Percentiles rank a stretch among this genome's conserved stretches.
phyloP scores from a whole-genome alignment of 1,139 yeast genomes.

The Wickerhamomyces sp. region DNA sequence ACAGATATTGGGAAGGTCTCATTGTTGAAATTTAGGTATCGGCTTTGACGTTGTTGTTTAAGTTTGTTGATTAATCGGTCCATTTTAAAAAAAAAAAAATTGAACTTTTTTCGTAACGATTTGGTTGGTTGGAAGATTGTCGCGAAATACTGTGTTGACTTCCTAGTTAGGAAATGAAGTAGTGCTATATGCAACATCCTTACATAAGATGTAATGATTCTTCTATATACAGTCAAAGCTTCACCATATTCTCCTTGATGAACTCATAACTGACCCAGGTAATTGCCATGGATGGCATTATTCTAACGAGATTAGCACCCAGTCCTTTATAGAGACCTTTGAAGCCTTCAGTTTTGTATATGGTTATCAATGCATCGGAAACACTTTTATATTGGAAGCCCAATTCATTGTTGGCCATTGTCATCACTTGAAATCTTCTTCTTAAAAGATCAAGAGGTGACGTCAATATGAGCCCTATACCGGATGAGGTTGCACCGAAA shows the following conservation, averaged over 20 bases:
- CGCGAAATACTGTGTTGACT: constrained; percentile 1
- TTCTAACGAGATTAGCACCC: constrained; percentile 83
- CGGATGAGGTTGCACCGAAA: constrained; percentile 88
- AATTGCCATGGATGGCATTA: constrained; percentile 93
- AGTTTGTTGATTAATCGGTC: background rate
- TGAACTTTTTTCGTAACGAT: constrained; percentile 3
- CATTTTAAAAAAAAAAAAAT: too few species aligned
- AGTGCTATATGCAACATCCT: background rate
- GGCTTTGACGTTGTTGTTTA: too few species aligned
- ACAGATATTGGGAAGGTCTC: constrained; percentile 54
- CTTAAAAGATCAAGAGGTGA: constrained; percentile 90
- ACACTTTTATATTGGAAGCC: constrained; percentile 81
- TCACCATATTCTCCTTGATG: constrained; percentile 37
- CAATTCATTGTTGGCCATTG: constrained; percentile 63
- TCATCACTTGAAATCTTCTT: constrained; percentile 85
- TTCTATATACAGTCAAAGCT: constrained; percentile 2
- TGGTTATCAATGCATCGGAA: constrained; percentile 62
- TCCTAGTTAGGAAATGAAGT: constrained; percentile 1
- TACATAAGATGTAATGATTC: background rate
- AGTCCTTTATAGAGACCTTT: constrained; percentile 85
- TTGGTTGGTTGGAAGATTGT: constrained; percentile 6
- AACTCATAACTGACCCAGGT: constrained; percentile 87
- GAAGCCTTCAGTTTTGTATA: constrained; percentile 69
- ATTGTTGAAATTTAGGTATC: too few species aligned
- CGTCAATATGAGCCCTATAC: constrained; percentile 73